Base-by-base conservation (phyloP, 2,329 filamentous ascomycete genomes). In the Blastomyces silverae region DNA sequence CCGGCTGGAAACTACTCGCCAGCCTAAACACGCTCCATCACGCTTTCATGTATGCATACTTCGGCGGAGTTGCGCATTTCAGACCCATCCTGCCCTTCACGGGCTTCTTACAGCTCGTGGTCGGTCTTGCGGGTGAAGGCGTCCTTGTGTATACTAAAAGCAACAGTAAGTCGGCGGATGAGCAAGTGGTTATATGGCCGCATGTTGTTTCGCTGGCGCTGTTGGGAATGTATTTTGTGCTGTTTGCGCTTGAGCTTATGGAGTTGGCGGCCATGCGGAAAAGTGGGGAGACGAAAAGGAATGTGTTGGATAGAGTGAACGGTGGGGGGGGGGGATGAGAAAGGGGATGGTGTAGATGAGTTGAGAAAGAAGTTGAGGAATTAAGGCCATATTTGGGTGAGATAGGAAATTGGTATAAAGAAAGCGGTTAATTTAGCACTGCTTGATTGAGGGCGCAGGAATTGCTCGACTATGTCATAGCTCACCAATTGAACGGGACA, bases 41-140 rank as follows among this genome's bases (percentile, higher is more conserved):
- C 64, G 65, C 68, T 31, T 66, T 73, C 55, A 73, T 74, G 73
- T 74, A 74, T 63, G 68, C 70, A 1, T 75, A 72, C 62, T 75
- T 75, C 67, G 72, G 71, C 39, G 71, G 73, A 44, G 37, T 69
- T 37, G 28, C 53, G n/a, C 46, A 28, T n/a, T 64, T 69, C 42
- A 64, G 65, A 25, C 62, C 65, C n/a, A 60, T 70, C 8, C 50
- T 72, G 42, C 69, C 69, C 11, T 61, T 67, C 46, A 71, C 70
- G 20, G 70, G 70, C 3, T 64, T 59, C 52, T 15, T 69, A 50
- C 70, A 71, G 65, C 60, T 72, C 20, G 44, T 64, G 31, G 66
- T 64, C 31, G 69, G 71, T 13, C 67, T 70, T 46, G 53, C 62
- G 42, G 61, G 64, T 6, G 71, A 72, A 63, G 61, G 34, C n/a